Base-by-base conservation (phyloP, 2,329 filamentous ascomycete species). In the Botrytis fabae region DNA sequence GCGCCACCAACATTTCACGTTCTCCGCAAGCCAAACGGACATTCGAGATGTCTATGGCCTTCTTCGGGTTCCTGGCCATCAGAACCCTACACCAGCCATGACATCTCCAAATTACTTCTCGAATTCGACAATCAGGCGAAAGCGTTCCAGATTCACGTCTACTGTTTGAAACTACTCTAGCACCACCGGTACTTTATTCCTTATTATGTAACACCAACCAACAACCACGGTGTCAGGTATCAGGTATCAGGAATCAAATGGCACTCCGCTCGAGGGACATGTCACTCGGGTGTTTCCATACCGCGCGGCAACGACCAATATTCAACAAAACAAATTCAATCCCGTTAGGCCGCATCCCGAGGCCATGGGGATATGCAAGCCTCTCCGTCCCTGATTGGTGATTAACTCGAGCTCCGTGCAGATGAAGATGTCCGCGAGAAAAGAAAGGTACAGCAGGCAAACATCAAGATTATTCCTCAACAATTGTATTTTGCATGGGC, bases 271-370 rank as follows among this genome's bases (percentile, higher is more conserved):
- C 5, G 32, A 40, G 46, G 14, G 28, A 66, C 32, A 66, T 40
- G 40, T 22, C 51, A 28, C 18, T 66, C 64, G 64, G 64, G n/a
- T 40, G 32, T 42, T 57, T 54, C 22, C 65, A 57, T 42, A 42
- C 35, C 48, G 35, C 48, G 65, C 65, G 65, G 65, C n/a, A 57
- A 25, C 42, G 16, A 68, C 48, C 16, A 38, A 42, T 25, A 54
- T 66, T 40, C 9, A 66, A 38, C 64, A 68, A 32, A 66, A 38
- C 64, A 68, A 32, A 68, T 42, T 57, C 48, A 68, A 68, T 42
- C 35, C 46, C 48, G 25, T 68, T 16, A 68, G 64, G 64, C 28
- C 64, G 35, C 64, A 68, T 68, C 48, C 48, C 48, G 35, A 68
- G 64, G 18, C 38, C 35, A 8, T 68, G 35, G 48, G 28, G 48